Evolutionary conservation across 768 basidiomycete species (phyloP).

Genomic region (Suillus occidentalis): DNA sequence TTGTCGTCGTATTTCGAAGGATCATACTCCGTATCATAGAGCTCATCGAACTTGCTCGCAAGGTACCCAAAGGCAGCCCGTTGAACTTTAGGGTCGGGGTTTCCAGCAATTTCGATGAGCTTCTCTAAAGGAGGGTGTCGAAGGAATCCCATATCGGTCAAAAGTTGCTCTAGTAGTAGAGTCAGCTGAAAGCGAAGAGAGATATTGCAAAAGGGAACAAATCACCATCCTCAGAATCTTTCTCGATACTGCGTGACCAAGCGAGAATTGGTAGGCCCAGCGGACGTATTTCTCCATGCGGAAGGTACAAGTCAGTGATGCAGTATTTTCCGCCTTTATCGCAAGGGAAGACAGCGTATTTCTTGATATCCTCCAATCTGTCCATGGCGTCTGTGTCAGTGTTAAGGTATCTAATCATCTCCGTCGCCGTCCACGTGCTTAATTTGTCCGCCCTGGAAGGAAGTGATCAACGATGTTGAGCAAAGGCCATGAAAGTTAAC

Average conservation of each 20-base stretch:
- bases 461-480: slow-evolving; percentile 5
- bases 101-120: slow-evolving; percentile 51
- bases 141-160: slow-evolving; percentile 52
- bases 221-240: background rate
- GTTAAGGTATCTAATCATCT: slow-evolving; percentile 81
- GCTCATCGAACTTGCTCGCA: slow-evolving; percentile 58
- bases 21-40: slow-evolving; percentile 54
- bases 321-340: slow-evolving; percentile 6
- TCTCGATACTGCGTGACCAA: slow-evolving; percentile 46
- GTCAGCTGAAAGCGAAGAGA: slow-evolving; percentile 7
- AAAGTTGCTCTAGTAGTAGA: slow-evolving; percentile 41
- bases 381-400: slow-evolving; percentile 47
- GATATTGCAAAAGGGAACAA: background rate
- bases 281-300: slow-evolving; percentile 62
- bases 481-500: slow-evolving; percentile 6
- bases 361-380: slow-evolving; percentile 1
- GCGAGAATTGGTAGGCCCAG: slow-evolving; percentile 81
- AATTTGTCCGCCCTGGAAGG: slow-evolving; percentile 73
- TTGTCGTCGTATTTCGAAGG: slow-evolving; percentile 49
- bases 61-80: slow-evolving; percentile 73
- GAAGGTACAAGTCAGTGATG: slow-evolving; percentile 75
- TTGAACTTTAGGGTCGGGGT: slow-evolving; percentile 45
- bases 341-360: slow-evolving; percentile 8
- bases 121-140: slow-evolving; percentile 63
- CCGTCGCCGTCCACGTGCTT: slow-evolving; percentile 79